Base-by-base conservation (phyloP, 768 basidiomycete species). In the Amanita polypyramis region DNA sequence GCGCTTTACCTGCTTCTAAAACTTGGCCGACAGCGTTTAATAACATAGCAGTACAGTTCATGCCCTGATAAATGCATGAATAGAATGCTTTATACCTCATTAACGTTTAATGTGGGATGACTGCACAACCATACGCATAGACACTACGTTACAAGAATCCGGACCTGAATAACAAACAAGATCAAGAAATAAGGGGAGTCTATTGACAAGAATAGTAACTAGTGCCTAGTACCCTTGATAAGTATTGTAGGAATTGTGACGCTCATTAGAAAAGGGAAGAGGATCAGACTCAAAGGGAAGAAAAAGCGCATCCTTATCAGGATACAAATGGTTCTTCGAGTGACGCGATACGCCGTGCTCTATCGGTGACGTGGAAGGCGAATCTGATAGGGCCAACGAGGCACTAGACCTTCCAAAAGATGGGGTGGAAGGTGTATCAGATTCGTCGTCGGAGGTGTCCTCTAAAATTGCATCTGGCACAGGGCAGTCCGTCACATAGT, bases 401-500 rank as follows among this genome's bases (percentile, higher is more conserved):
- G 78, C 74, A 54, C 69, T 70, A 35, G 83, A 83, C 53, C 71
- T 70, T 55, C 73, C 70, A 40, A 77, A 55, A 35, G 76, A 80
- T 41, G 81, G 83, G 5, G 83, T 80, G 8, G 75, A 73, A 8
- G 71, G 75, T 4, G 75, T 66, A 56, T 89, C 86, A 12, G 85
- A 86, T 69, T 88, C 87, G 67, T 89, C 86, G 66, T 89, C 87
- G 38, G 86, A 89, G 32, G 74, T 77, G 63, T 89, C 86, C 62
- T 88, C 85, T 72, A 88, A 84, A 35, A 38, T 38, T 21, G 84
- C 79, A 58, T 88, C 86, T 37, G 84, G 85, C 36, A 87, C 76
- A 23, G 82, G 68, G 27, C 79, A 70, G 58, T 82, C 82, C 56
- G 83, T 83, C 54, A 76, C 57, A 64, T 84, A 79, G 64, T 82